Conservation (phyloP, 2,329 filamentous ascomycete genomes). For the Cytospora leucostoma region DNA sequence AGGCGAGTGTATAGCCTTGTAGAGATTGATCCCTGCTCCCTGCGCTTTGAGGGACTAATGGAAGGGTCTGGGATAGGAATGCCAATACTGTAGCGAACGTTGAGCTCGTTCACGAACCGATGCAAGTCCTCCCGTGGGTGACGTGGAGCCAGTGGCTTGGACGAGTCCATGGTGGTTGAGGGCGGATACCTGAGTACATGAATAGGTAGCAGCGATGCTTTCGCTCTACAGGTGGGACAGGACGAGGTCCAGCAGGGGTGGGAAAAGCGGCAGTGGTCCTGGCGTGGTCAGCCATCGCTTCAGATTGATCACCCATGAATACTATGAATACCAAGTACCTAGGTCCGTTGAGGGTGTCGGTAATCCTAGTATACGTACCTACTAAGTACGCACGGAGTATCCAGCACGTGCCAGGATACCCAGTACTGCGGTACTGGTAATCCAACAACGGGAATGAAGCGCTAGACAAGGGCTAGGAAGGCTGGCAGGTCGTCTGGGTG, state of each 20-base stretch:
- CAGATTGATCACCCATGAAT: not conserved
- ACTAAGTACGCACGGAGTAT: too few relatives aligned
- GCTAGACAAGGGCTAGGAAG: too few relatives aligned
- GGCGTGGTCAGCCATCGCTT: conserved; percentile 6
- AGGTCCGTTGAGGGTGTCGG: too few relatives aligned
- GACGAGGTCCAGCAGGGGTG: not conserved
- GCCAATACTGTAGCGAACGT: conserved; percentile 34
- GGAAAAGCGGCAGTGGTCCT: not conserved
- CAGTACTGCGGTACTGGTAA: too few relatives aligned
- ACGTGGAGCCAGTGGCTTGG: not conserved
- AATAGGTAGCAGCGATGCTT: conserved; percentile 4
- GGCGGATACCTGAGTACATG: too few relatives aligned
- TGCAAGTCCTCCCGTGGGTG: conserved; percentile 16
- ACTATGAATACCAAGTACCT: not conserved
- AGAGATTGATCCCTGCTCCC: conserved; percentile 23
- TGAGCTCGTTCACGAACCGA: conserved; percentile 31
- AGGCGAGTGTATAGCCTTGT: conserved; percentile 27
- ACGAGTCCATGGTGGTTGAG: not conserved
- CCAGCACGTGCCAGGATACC: too few relatives aligned
- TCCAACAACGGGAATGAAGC: too few relatives aligned
- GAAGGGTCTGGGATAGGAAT: conserved; percentile 30
- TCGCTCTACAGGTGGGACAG: not conserved
- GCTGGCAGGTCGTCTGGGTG: not conserved
- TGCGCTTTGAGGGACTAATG: conserved; percentile 30
- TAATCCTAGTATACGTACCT: not conserved